Conservation (phyloP, 176 grass and related monocot genomes). For the Oryza rufipogon region DNA sequence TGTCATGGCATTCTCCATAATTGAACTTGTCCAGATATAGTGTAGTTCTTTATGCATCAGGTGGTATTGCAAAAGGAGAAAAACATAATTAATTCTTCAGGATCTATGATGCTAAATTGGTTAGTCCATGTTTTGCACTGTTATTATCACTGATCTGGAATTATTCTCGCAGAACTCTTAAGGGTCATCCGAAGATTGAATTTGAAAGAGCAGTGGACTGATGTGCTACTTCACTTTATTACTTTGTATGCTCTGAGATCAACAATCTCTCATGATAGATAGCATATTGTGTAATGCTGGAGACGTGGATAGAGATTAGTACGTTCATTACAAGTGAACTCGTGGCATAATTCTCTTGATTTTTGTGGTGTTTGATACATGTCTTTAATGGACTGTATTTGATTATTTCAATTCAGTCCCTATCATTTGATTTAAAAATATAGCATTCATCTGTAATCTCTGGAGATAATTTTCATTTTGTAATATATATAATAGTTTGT, state of each 20-base stretch:
- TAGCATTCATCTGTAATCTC: too few relatives aligned
- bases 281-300: too few relatives aligned
- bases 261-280: slow-evolving; percentile 76
- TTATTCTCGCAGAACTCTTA: slow-evolving; percentile 83
- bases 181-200: slow-evolving; percentile 77
- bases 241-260: slow-evolving; percentile 78
- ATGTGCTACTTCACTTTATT: slow-evolving; percentile 85
- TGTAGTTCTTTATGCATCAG: slow-evolving; percentile 28
- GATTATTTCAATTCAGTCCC: too few relatives aligned
- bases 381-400: too few relatives aligned
- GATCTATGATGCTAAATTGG: slow-evolving; percentile 26
- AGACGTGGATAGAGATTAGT: too few relatives aligned
- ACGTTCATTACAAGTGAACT: too few relatives aligned
- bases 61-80: slow-evolving; percentile 15
- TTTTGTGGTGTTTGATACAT: too few relatives aligned
- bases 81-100: slow-evolving; percentile 6
- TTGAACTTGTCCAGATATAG: neutral
- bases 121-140: slow-evolving; percentile 3
- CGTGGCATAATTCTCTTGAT: too few relatives aligned
- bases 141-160: slow-evolving; percentile 27
- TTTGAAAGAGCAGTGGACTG: slow-evolving; percentile 50
- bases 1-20: neutral
- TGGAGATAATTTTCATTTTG: too few relatives aligned
- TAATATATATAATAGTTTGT: too few relatives aligned
- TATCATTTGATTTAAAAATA: too few relatives aligned